A percentile compares a stretch with the other conserved stretches of the same genome.
Evolutionary conservation across 768 basidiomycete genomes (phyloP).

Genomic region (Cystoderma amianthinum): DNA sequence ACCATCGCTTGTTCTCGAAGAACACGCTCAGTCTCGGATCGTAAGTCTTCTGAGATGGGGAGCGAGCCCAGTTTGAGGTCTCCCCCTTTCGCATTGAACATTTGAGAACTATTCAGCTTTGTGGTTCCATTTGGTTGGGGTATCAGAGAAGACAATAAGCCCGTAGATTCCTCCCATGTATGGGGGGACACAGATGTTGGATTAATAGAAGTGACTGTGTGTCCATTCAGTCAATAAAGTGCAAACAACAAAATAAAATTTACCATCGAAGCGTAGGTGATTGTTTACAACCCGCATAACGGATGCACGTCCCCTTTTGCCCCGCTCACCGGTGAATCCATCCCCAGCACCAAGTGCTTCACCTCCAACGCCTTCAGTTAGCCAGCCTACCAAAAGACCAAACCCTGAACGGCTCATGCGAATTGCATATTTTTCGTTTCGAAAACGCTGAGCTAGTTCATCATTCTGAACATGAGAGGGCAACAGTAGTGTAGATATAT

Average conservation of each 20-base stretch:
- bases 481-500: constrained; percentile 73
- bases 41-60: constrained; percentile 74
- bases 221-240: constrained; percentile 11
- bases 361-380: constrained; percentile 87
- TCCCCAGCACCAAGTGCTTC: constrained; percentile 76
- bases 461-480: constrained; percentile 82
- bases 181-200: constrained; percentile 54
- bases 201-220: constrained; percentile 62
- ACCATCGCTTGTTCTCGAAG: constrained; percentile 78
- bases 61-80: constrained; percentile 82
- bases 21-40: constrained; percentile 71
- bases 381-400: constrained; percentile 88
- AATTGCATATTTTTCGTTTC: constrained; percentile 86
- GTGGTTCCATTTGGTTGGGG: constrained; percentile 51
- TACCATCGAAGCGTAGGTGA: constrained; percentile 87
- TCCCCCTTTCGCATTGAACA: constrained; percentile 72
- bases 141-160: constrained; percentile 72
- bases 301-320: constrained; percentile 79
- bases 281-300: constrained; percentile 95
- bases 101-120: constrained; percentile 50
- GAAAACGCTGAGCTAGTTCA: constrained; percentile 76
- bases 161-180: constrained; percentile 84
- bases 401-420: constrained; percentile 90
- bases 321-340: constrained; percentile 75
- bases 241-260: constrained; percentile 8